Evolutionary conservation across 2,329 filamentous ascomycete species (phyloP), one percentile per base, ranked within the genome.

Genomic region (Myriangium duriaei): DNA sequence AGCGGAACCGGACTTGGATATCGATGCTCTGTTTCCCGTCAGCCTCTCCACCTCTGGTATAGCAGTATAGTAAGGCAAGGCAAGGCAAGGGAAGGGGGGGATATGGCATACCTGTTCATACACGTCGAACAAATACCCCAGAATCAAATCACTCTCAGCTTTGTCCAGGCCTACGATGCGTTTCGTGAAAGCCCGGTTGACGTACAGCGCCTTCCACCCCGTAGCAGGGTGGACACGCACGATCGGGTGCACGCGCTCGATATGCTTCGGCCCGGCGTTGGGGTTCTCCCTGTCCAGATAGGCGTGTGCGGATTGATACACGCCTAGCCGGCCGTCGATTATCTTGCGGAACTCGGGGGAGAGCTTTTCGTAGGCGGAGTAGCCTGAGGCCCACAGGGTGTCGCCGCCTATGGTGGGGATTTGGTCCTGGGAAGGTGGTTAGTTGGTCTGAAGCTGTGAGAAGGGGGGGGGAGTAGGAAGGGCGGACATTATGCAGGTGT

Each of bases 151-250:
- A 41, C 76, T 81, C 56, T 84, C 79, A 0, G 66, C 73, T 42
- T 71, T 72, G 47, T 84, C 78, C 0, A 84, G 55, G 0, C 79
- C 80, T 0, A 83, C 72, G 33, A 84, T 83, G 1, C 70, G 64
- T 4, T 69, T 67, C 0, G 79, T 83, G 69, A 83, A 77, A 2
- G 73, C 64, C 3, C 78, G 68, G 52, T 84, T 84, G 0, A 84
- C 79, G 64, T 69, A 84, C 0, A 84, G 64, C 0, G 76, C 67
- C 55, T 82, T 84, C 79, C 79, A 83, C 1, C 79, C 79, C 0
- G 79, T 84, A 0, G 74, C 78, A 0, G 79, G 79, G 51, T 84
- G 79, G 0, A 79, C 73, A 3, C 79, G 68, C 2, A 84, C 79
- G 7, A 84, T 54, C 0, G 79, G 78, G 51, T 83, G 79, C 7